Evolutionary conservation across 148 eudicot species (phyloP), one percentile per base, ranked within the genome.

Genomic region (Cornus controversa): DNA sequence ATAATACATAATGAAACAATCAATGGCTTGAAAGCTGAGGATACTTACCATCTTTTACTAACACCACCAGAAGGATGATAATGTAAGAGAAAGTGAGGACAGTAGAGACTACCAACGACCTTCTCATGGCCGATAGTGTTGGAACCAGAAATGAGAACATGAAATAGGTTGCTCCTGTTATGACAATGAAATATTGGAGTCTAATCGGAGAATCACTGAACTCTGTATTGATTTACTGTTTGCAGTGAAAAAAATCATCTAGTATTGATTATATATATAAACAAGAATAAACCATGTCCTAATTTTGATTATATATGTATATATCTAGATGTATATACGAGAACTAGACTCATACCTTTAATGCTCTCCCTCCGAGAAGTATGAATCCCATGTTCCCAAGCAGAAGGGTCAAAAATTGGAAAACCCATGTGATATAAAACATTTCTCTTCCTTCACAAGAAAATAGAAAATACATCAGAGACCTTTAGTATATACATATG

Each of bases 281-380:
- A 50, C 20, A 11, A 40, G 18, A 50, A 50, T 15, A 50, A 50
- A 50, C 57, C 57, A 50, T 50, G 57, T 11, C 57, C 20, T 50
- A 13, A 40, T 40, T 40, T 6, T 40, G 45, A 6, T 6, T 40
- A 6, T 60, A 22, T 60, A 69, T 16, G 54, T 14, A 60, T n/a
- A n/a, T n/a, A n/a, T n/a, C n/a, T n/a, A n/a, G n/a, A n/a, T n/a
- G n/a, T n/a, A n/a, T n/a, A n/a, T n/a, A n/a, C n/a, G n/a, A n/a
- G n/a, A n/a, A n/a, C n/a, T n/a, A n/a, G 3, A 54, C 15, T 63
- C 37, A 8, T 84, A 90, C 94, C 94, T 90, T 87, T 8, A 90
- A 76, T 64, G 88, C 89, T 84, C 68, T 88, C 62, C 90, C 94
- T 75, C 94, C 92, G 45, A 89, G 91, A 74, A 90, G 90, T 74